Evolutionary conservation across 2,329 filamentous ascomycete genomes (phyloP), one percentile per base, ranked within the genome.

Genomic region (Parastagonospora nodorum): DNA sequence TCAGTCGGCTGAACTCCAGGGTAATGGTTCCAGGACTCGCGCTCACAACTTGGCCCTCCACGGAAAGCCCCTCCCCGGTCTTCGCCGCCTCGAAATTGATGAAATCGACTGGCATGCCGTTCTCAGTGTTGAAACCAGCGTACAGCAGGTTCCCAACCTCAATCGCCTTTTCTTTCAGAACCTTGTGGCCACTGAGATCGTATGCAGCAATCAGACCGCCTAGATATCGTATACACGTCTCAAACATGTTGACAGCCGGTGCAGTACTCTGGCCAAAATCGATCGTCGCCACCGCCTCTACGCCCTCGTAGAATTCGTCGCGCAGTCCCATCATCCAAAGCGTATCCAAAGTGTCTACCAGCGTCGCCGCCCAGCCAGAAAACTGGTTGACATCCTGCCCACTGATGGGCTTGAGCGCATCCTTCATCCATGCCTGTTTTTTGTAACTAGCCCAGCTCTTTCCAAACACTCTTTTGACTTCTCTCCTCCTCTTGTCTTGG

Each of bases 191-290:
- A 45, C 88, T 92, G 48, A 97, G 80, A 75, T 97, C 92, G 69
- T 94, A 96, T 9, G 92, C 92, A 32, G 86, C 87, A 37, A 97
- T 68, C 41, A 97, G 77, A 1, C 92, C 92, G 29, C 92, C 92
- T 1, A 97, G 79, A 62, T 97, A 96, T 42, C 92, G 85, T 66
- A 97, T 97, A 9, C 87, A 90, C 0, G 92, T 95, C 74, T 97
- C 92, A 63, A 97, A 97, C 7, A 96, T 81, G n/a, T 91, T 92
- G 39, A 97, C 94, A 41, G 89, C 84, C 32, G 75, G 69, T 42
- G 86, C 80, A 11, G 78, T 73, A 27, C 84, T 87, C 9, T 83
- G 88, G 2, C 89, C 94, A 63, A 97, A 97, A 73, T 97, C 91
- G 50, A 97, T 93, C 5, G 83, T 74, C 49, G 80, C 80, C 16